Conservation (phyloP, 805 yeast genomes). For the Clavispora carvajalis region DNA sequence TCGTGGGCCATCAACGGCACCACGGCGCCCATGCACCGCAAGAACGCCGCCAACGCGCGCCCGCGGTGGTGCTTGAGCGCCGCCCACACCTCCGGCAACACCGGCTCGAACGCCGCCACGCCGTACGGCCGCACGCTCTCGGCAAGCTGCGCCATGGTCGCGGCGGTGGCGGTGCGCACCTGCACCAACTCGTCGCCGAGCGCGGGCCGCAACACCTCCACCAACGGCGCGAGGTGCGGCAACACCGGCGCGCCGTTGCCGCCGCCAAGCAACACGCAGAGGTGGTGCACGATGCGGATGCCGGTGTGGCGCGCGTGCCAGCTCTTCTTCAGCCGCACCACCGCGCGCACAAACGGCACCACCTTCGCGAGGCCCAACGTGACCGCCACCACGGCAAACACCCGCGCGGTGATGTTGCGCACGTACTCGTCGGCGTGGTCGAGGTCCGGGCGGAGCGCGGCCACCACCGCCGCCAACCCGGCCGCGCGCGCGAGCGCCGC, state of each 20-base stretch:
- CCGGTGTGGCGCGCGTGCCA: slow-evolving; percentile 88
- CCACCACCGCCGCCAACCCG: slow-evolving; percentile 76
- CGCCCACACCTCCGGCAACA: slow-evolving; percentile 73
- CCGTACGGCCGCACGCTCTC: slow-evolving; percentile 85
- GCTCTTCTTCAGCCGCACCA: slow-evolving; percentile 66
- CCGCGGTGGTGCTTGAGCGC: slow-evolving; percentile 79
- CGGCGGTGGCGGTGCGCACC: slow-evolving; percentile 67
- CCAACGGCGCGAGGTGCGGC: slow-evolving; percentile 65
- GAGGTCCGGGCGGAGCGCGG: slow-evolving; percentile 73
- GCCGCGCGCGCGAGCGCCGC: slow-evolving; percentile 73
- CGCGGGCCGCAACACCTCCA: slow-evolving; percentile 54
- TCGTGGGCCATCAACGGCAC: slow-evolving; percentile 75
- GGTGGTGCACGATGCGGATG: slow-evolving; percentile 66
- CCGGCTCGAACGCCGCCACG: slow-evolving; percentile 73
- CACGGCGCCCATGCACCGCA: slow-evolving; percentile 72
- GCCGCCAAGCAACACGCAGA: slow-evolving; percentile 58
- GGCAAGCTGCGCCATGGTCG: slow-evolving; percentile 69
- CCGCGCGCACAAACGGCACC: slow-evolving; percentile 79
- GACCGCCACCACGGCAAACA: slow-evolving; percentile 78
- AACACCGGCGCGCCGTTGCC: slow-evolving; percentile 50
- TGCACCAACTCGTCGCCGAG: slow-evolving; percentile 63
- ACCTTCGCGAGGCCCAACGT: slow-evolving; percentile 68
- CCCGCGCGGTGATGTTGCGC: slow-evolving; percentile 68
- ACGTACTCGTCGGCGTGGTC: slow-evolving; percentile 79
- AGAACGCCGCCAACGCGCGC: slow-evolving; percentile 64